These are phyloP conservation scores for Sphaceloma murrayae DNA, from an alignment of 2,329 filamentous ascomycete genomes.

Conservation along the genomic window DNA sequence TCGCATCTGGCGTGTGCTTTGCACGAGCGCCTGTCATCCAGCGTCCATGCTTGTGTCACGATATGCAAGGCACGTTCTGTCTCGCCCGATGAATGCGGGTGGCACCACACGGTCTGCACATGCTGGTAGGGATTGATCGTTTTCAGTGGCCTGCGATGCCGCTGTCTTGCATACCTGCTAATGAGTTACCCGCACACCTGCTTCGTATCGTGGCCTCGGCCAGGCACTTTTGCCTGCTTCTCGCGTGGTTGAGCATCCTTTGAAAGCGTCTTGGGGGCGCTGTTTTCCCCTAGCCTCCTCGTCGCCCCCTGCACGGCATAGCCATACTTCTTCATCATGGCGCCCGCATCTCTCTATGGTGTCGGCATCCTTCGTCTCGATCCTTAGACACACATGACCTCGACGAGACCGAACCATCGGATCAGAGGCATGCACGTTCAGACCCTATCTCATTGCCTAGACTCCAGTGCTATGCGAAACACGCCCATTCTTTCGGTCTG, in stretches of 20 bases:
- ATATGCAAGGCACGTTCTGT: slow-evolving; percentile 7
- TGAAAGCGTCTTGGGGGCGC: too few species aligned
- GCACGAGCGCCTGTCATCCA: slow-evolving; percentile 12
- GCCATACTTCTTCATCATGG: too few species aligned
- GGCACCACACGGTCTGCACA: slow-evolving; percentile 3
- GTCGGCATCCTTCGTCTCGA: too few species aligned
- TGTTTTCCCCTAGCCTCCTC: neutral
- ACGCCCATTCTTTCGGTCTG: neutral
- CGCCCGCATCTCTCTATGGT: too few species aligned
- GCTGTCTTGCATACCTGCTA: too few species aligned
- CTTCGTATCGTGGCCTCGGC: too few species aligned
- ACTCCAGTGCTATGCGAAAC: neutral
- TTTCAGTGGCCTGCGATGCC: too few species aligned
- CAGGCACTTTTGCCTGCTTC: too few species aligned
- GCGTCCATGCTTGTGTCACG: slow-evolving; percentile 10
- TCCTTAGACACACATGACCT: neutral
- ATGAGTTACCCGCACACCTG: too few species aligned
- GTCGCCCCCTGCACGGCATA: too few species aligned
- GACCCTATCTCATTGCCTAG: neutral
- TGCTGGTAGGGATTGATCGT: neutral
- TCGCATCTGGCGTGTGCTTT: slow-evolving; percentile 52
- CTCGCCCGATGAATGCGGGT: slow-evolving; percentile 5
- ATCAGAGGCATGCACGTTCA: neutral
- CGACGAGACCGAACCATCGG: neutral
- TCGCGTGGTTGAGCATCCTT: too few species aligned